Evolutionary conservation across 805 yeast genomes (phyloP), one percentile per base, ranked within the genome.

Genomic region (Clavispora santaluciae): DNA sequence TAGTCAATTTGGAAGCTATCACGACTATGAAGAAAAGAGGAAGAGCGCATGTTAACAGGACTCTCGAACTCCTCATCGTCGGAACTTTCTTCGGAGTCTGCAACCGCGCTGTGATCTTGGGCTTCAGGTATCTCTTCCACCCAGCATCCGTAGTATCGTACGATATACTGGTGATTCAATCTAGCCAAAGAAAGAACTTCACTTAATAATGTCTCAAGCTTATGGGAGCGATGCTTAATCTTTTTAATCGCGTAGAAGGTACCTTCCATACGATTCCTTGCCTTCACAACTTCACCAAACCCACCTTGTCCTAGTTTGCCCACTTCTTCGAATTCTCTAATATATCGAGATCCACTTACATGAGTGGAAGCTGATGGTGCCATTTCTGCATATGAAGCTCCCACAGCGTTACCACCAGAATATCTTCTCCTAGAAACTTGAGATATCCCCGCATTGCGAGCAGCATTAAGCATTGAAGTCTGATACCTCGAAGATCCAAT

Each of bases 221-320:
- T 83, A 52, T 85, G 82, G 36, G 86, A 84, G 2, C 83, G 76
- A 52, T 93, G 96, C 43, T 83, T 79, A 37, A 93, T 85, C 52
- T 90, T 91, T 60, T 93, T 93, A 44, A 93, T 80, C 0, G 99
- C 99, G 60, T 93, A 93, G 51, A 86, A 86, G 12, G 96, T 75
- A 16, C 99, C 98, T 58, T 93, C 99, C 48, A 93, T 75, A 43
- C 90, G 77, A 59, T 90, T 91, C 45, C 99, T 72, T 0, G 93
- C 98, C 55, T 91, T 90, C n/a, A 93, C 96, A 7, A 93, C 99
- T 60, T 93, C 97, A 5, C 99, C 99, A 64, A 85, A 93, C 0
- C 95, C 99, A 29, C 99, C 99, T 51, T 81, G 79, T 2, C 99
- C 99, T 7, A 93, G 64, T 16, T 83, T 78, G 0, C 91, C 93